Conservation (phyloP, 345 rosid genomes). For the Citropsis articulata region DNA sequence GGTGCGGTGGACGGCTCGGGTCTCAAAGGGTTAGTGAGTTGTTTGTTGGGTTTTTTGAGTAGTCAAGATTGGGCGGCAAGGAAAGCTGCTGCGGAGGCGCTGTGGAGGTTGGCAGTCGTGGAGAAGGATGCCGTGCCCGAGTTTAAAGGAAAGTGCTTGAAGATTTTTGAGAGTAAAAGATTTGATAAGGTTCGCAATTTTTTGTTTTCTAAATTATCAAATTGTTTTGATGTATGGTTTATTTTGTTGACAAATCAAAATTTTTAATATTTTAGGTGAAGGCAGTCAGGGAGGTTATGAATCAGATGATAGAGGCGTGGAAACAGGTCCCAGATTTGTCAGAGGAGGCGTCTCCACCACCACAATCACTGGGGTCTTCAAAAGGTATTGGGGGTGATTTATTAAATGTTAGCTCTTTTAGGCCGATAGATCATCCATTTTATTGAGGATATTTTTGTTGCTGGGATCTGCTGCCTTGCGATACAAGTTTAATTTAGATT, state of each 20-base stretch:
- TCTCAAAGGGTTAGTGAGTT: constrained; percentile 50
- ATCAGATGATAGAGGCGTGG: constrained; percentile 87
- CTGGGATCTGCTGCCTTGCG: not conserved
- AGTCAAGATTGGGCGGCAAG: constrained; percentile 87
- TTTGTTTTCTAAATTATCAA: not conserved
- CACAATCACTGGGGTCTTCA: constrained; percentile 58
- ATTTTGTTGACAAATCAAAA: not conserved
- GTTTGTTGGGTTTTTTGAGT: constrained; percentile 59
- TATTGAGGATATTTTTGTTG: not conserved
- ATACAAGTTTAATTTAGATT: not conserved
- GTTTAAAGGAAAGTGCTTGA: constrained; percentile 62
- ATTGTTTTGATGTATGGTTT: constrained; percentile 11
- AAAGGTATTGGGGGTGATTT: constrained; percentile 41
- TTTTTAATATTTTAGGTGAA: constrained; percentile 58
- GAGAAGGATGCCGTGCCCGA: constrained; percentile 69
- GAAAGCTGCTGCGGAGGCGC: constrained; percentile 85
- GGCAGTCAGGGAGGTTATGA: constrained; percentile 90
- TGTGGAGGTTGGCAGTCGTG: constrained; percentile 62
- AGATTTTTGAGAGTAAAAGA: constrained; percentile 64
- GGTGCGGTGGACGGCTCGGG: constrained; percentile 51
- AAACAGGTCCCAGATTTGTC: constrained; percentile 87
- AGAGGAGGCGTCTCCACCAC: constrained; percentile 67
- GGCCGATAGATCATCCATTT: not conserved
- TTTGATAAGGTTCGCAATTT: constrained; percentile 66
- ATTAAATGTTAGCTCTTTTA: not conserved